phyloP scores from a whole-genome alignment of 805 yeast genomes.

The Priceomyces melissophilus region DNA sequence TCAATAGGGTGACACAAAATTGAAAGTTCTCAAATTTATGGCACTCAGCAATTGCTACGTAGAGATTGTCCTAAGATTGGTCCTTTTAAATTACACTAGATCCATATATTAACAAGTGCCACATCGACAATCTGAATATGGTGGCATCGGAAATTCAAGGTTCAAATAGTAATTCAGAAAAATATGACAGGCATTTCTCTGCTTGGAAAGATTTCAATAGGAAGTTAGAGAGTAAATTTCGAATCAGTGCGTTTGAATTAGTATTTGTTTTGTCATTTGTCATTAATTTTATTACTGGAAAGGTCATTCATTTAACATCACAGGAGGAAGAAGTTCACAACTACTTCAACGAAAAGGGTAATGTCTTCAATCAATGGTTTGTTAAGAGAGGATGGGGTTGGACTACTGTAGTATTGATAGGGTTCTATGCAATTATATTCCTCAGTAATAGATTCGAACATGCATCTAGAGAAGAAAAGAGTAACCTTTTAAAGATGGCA shows the following conservation, averaged over 20 bases:
- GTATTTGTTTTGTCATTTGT: constrained; percentile 30
- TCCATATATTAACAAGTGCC: too few species aligned
- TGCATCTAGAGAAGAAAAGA: constrained; percentile 4
- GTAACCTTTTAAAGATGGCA: constrained; percentile 14
- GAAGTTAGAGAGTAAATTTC: constrained; percentile 4
- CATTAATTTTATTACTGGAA: constrained; percentile 48
- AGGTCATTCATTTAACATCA: constrained; percentile 43
- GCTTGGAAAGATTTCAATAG: not conserved
- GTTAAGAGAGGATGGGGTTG: constrained; percentile 94
- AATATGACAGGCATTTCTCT: constrained; percentile 9
- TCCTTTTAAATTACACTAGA: too few species aligned
- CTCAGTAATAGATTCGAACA: constrained; percentile 8
- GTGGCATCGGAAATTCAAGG: too few species aligned
- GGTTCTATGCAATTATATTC: constrained; percentile 22
- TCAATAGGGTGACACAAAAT: too few species aligned
- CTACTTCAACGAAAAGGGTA: constrained; percentile 59
- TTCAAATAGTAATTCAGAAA: constrained; percentile 7
- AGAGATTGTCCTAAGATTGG: too few species aligned
- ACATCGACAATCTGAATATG: too few species aligned
- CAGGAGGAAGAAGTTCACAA: constrained; percentile 45
- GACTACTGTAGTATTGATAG: constrained; percentile 48
- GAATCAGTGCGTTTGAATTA: constrained; percentile 22
- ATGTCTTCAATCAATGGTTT: constrained; percentile 65
- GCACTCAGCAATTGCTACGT: too few species aligned
- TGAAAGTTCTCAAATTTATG: too few species aligned